Conservation (phyloP, 805 yeast species). For the Spencermartinsiella europaea region DNA sequence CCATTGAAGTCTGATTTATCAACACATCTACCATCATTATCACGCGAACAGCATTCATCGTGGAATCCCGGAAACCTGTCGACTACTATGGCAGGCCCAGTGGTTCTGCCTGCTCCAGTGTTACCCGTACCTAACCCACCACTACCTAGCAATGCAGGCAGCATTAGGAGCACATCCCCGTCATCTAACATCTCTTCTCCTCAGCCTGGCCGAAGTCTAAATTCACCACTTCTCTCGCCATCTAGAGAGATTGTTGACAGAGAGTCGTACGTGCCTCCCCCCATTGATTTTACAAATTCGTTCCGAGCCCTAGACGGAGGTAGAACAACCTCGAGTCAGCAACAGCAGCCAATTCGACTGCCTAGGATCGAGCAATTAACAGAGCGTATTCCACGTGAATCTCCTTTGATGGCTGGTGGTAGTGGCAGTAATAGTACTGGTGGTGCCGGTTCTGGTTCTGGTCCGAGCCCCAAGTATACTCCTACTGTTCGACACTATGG, state of each 20-base stretch:
- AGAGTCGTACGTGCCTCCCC: slow-evolving; percentile 29
- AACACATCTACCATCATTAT: background rate
- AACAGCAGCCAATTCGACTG: slow-evolving; percentile 1
- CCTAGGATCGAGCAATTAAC: background rate
- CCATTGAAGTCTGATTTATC: background rate
- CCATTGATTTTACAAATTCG: slow-evolving; percentile 39
- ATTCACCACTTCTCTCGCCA: background rate
- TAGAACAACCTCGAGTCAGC: slow-evolving; percentile 1
- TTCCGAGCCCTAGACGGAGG: slow-evolving; percentile 21
- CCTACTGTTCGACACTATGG: background rate
- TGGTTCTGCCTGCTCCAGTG: background rate
- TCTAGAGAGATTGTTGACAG: background rate
- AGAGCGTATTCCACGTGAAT: background rate
- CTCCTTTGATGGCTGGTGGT: no score
- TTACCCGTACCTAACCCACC: background rate
- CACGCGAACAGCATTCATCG: background rate
- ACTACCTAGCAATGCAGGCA: background rate
- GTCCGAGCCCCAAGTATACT: background rate
- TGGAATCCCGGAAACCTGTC: background rate
- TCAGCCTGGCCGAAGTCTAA: background rate
- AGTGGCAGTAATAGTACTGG: background rate
- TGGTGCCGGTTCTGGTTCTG: background rate
- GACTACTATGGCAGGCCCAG: background rate
- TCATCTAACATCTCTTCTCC: background rate
- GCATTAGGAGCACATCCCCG: background rate